Base-by-base conservation (phyloP, 2,329 filamentous ascomycete genomes). In the Penicillium crustosum region DNA sequence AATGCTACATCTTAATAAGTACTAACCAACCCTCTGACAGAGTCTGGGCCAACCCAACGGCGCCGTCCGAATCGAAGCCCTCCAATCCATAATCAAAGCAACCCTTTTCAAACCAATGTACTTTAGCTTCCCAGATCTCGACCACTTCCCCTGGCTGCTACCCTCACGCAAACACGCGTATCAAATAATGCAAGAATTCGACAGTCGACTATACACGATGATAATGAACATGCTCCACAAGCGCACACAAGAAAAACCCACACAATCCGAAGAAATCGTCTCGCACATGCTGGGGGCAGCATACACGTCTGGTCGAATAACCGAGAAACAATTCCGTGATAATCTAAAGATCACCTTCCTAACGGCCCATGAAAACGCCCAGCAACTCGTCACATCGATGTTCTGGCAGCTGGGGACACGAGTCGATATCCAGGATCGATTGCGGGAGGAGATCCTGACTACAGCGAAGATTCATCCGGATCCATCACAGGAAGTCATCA, bases 291-390 rank as follows among this genome's bases (percentile, higher is more conserved):
- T 68, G 2, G 61, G 61, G 27, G 52, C 50, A 36, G 69, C 68
- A 3, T 58, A 64, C 31, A 59, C 59, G 27, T 57, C 66, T 25
- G 70, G 71, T 4, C 53, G 55, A 17, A 66, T 70, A 36, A 71
- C 62, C 7, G 72, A 77, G 54, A 70, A 72, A 52, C 75, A 78
- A 50, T 73, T 77, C 58, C 69, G 74, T 17, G 73, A 77, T 49
- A 79, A 79, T 42, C 57, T 76, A 19, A 76, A 75, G 36, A 72
- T 78, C 15, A 64, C 70, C 1, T 78, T 77, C 47, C 67, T 79
- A 15, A 76, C 77, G 0, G 75, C 75, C 0, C 76, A 79, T 51
- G 77, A 79, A 61, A 79, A 79, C 54, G 71, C 74, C 1, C 76
- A 78, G 63, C 65, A 74, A 53, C 64, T 73, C 19, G 67, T 78